Conservation (phyloP, 371 early-diverging fungal genomes). For the Apophysomyces trapeziformis region DNA sequence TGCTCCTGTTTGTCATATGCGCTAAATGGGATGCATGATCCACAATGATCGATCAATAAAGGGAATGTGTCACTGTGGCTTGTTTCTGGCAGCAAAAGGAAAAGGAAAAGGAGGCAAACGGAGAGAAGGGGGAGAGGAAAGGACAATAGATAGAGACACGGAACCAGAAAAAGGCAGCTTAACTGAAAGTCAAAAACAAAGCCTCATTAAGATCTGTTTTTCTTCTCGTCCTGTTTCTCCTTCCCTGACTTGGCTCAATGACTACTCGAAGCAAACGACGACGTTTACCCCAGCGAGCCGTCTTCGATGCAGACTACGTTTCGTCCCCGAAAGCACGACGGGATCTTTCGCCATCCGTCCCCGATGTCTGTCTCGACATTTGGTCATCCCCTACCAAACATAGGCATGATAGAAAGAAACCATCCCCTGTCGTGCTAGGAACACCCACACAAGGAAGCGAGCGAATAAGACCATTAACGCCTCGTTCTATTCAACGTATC, state of each 20-base stretch:
- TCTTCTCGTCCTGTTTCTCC: too few species aligned
- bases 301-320: not conserved
- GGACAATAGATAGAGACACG: not conserved
- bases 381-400: conserved; percentile 3
- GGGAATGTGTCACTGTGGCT: conserved; percentile 4
- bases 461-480: not conserved
- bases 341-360: not conserved
- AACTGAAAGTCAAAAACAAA: not conserved
- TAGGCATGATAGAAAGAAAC: not conserved
- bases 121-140: not conserved
- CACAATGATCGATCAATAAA: too few species aligned
- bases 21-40: too few species aligned
- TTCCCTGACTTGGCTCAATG: not conserved
- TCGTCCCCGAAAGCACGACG: not conserved
- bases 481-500: not conserved
- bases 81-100: not conserved
- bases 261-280: conserved; percentile 2
- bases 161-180: not conserved
- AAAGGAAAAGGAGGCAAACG: too few species aligned
- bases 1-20: too few species aligned
- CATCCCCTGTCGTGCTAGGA: not conserved
- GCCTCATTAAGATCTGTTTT: too few species aligned
- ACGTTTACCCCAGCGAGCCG: not conserved
- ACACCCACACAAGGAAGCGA: not conserved
- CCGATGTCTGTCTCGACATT: not conserved